Conservation (phyloP, 805 yeast genomes). For the Kodamaea sagamina region DNA sequence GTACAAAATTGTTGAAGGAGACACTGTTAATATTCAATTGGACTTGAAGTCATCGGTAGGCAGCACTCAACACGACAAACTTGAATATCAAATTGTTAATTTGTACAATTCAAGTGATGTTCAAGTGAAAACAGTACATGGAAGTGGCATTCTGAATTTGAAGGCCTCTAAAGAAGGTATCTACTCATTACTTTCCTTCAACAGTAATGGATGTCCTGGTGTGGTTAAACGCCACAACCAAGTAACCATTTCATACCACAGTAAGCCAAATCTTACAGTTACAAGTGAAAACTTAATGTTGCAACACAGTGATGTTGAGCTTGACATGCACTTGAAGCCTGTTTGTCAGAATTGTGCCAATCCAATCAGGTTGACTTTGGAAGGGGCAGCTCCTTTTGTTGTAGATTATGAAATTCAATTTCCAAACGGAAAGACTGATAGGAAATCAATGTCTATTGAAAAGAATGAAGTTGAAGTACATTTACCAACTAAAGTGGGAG, state of each 20-base stretch:
- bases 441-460: slow-evolving; percentile 35
- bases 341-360: slow-evolving; percentile 35
- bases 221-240: slow-evolving; percentile 23
- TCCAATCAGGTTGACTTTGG: slow-evolving; percentile 40
- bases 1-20: slow-evolving; percentile 60
- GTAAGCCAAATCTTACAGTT: slow-evolving; percentile 27
- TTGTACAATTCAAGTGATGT: slow-evolving; percentile 25
- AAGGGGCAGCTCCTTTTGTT: slow-evolving; percentile 67
- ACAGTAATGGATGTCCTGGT: slow-evolving; percentile 51
- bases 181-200: slow-evolving; percentile 41
- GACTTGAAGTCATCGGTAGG: slow-evolving; percentile 36
- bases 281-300: slow-evolving; percentile 19
- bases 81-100: slow-evolving; percentile 33
- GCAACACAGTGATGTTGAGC: slow-evolving; percentile 28
- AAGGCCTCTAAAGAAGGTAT: slow-evolving; percentile 42
- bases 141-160: slow-evolving; percentile 20
- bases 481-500: slow-evolving; percentile 48
- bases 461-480: slow-evolving; percentile 32
- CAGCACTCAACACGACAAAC: slow-evolving; percentile 26
- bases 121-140: slow-evolving; percentile 11
- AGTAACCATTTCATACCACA: slow-evolving; percentile 25
- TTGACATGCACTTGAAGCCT: slow-evolving; percentile 24
- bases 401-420: slow-evolving; percentile 62
- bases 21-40: slow-evolving; percentile 56
- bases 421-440: slow-evolving; percentile 55